Base-by-base conservation (phyloP, 2,329 filamentous ascomycete species). In the Colletotrichum incanum region DNA sequence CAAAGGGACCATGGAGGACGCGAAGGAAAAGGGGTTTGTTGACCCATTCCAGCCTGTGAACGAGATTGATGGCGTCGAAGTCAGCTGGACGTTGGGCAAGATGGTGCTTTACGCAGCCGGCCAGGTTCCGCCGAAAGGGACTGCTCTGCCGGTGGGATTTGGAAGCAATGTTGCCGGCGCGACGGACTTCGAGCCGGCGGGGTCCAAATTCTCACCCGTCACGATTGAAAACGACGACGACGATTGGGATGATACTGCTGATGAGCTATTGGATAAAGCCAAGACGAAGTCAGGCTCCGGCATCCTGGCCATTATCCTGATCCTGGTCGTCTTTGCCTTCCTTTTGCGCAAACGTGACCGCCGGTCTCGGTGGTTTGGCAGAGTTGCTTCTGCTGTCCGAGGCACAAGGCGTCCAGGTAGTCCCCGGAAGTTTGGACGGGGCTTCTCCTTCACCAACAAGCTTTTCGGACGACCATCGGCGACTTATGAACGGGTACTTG, bases 11-110 rank as follows among this genome's bases (percentile, higher is more conserved):
- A 81, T 93, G 5, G 88, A 93, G 52, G 88, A 90, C 18, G 91
- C 91, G 2, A 93, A 94, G 80, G 87, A 91, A 41, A 93, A 93
- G 76, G 93, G 93, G 0, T 96, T 94, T 77, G 81, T 94, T 5
- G 92, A 96, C 76, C 90, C 96, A 0, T 99, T 99, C 84, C 94
- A 96, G 80, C 94, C 96, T 0, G 93, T 98, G 39, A 92, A 99
- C 82, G 96, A 96, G 81, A 95, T 99, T 76, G 91, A 95, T 76
- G 93, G 92, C 23, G 92, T 95, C 8, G 97, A 99, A 84, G 93
- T 99, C 23, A 97, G 94, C 84, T 99, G 96, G 96, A 98, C 96
- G 0, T 85, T 99, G 6, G 96, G 96, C 1, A 98, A 98, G 80
- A 98, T 98, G 89, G 90, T 99, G 8, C 89, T 99, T 5, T 98